Base-by-base conservation (phyloP, 495 filamentous ascomycete genomes). In the Umbilicaria muhlenbergii region DNA sequence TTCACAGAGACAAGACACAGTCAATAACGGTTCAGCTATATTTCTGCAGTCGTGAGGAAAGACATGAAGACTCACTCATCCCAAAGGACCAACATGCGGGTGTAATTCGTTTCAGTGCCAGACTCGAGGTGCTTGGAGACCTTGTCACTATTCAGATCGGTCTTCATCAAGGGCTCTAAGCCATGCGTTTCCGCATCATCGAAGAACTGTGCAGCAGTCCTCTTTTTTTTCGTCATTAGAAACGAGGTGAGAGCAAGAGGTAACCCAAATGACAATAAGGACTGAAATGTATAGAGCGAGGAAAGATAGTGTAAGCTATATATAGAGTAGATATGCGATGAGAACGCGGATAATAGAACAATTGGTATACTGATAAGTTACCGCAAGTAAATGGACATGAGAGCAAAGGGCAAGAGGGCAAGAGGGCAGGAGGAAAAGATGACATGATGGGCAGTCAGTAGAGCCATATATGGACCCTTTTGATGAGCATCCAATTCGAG, bases 181-280 rank as follows among this genome's bases (percentile, higher is more conserved):
- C 49, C 34, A 43, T 48, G 15, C 14, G 24, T 19, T 42, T 50
- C 44, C 28, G 36, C 24, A 46, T 41, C 31, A 35, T 47, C 28
- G 19, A 50, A 50, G 43, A 50, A 46, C n/a, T 50, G 18, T 13
- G 33, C 18, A 5, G 35, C 37, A 47, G 32, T 41, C 36, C 34
- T 47, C 32, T 50, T 50, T 4, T 47, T 35, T 21, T 42, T 28
- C 18, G 18, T 21, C 12, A 42, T 43, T 43, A n/a, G 6, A 48
- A 16, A 17, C 24, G 15, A 48, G 38, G 32, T 46, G 2, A 13
- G 21, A n/a, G 7, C 5, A 13, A 38, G 17, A n/a, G n/a, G n/a
- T n/a, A n/a, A n/a, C n/a, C n/a, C n/a, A n/a, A 44, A 28, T 16
- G 10, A 16, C 18, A 34, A 6, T 21, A 36, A 14, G 32, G 32